phyloP scores from a whole-genome alignment of 768 basidiomycete species.

The Tremella mesenterica region DNA sequence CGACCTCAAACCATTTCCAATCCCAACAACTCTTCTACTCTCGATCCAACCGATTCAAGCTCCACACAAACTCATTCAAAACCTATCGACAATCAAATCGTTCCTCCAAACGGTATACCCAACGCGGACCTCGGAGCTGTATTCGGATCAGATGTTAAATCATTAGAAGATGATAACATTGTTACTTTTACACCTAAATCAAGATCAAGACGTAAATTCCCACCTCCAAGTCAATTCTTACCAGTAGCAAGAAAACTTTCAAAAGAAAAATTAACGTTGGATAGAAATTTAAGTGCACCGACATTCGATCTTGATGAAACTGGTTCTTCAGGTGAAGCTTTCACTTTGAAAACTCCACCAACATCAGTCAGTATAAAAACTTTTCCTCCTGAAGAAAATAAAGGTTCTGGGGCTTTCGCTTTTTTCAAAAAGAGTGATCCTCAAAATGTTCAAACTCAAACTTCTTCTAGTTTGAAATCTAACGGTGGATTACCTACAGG shows the following conservation, averaged over 20 bases:
- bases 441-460: conserved; percentile 4
- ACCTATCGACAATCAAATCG: conserved; percentile 31
- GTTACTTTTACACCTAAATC: conserved; percentile 63
- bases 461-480: conserved; percentile 27
- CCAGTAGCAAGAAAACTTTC: conserved; percentile 29
- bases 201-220: conserved; percentile 27
- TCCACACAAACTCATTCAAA: conserved; percentile 39
- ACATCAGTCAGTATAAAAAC: conserved; percentile 2
- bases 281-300: conserved; percentile 29
- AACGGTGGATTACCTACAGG: conserved; percentile 21
- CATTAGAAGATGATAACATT: conserved; percentile 56
- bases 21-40: conserved; percentile 12
- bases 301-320: conserved; percentile 36
- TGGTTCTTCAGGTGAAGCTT: conserved; percentile 31
- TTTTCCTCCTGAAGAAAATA: conserved; percentile 3
- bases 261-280: conserved; percentile 19
- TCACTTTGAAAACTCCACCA: conserved; percentile 26
- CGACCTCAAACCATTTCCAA: conserved; percentile 16
- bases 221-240: conserved; percentile 20
- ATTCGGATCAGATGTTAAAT: conserved; percentile 32
- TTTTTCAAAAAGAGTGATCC: conserved; percentile 31
- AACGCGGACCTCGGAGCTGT: conserved; percentile 29
- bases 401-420: conserved; percentile 32
- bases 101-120: conserved; percentile 24
- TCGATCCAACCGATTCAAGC: too few relatives aligned